Evolutionary conservation across 192 early-diverging fungal genomes (phyloP).

Genomic region (Borealophlyctis nickersoniae): DNA sequence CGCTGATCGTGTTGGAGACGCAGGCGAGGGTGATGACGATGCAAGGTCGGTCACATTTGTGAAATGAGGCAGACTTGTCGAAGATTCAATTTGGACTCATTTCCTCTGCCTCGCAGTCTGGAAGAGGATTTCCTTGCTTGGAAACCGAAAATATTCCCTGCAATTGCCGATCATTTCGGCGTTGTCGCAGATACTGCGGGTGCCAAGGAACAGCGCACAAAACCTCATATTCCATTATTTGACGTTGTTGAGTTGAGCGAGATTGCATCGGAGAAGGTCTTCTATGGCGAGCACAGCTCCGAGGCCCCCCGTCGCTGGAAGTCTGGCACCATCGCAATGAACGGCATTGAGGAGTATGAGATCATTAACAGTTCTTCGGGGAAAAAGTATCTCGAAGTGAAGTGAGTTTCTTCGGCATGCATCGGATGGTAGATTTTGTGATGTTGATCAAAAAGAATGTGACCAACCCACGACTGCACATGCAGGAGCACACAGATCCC

Average conservation of each 20-base stretch:
- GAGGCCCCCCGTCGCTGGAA: slow-evolving; percentile 45
- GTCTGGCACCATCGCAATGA: background rate
- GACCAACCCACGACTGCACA: slow-evolving; percentile 9
- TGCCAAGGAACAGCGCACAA: slow-evolving; percentile 24
- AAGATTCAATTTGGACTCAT: slow-evolving; percentile 9
- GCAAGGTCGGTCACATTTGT: slow-evolving; percentile 35
- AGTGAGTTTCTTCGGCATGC: slow-evolving; percentile 14
- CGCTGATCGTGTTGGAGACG: slow-evolving; percentile 67
- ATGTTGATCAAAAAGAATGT: slow-evolving; percentile 23
- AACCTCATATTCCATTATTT: slow-evolving; percentile 48
- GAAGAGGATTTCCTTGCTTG: slow-evolving; percentile 96
- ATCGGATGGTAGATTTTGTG: slow-evolving; percentile 17
- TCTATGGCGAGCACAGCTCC: slow-evolving; percentile 57
- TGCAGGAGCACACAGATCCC: slow-evolving; percentile 29
- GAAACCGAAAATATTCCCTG: slow-evolving; percentile 84
- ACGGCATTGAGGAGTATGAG: slow-evolving; percentile 12
- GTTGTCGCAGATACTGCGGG: slow-evolving; percentile 52
- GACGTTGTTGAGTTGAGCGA: slow-evolving; percentile 28
- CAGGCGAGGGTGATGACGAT: slow-evolving; percentile 98
- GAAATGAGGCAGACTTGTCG: slow-evolving; percentile 9
- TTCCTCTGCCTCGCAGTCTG: slow-evolving; percentile 47
- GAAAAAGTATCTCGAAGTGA: slow-evolving; percentile 28
- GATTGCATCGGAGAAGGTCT: slow-evolving; percentile 32
- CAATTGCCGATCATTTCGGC: slow-evolving; percentile 69
- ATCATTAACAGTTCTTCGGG: slow-evolving; percentile 14